phyloP scores from a whole-genome alignment of 2,329 filamentous ascomycete species.

The Aschersonia sp. region DNA sequence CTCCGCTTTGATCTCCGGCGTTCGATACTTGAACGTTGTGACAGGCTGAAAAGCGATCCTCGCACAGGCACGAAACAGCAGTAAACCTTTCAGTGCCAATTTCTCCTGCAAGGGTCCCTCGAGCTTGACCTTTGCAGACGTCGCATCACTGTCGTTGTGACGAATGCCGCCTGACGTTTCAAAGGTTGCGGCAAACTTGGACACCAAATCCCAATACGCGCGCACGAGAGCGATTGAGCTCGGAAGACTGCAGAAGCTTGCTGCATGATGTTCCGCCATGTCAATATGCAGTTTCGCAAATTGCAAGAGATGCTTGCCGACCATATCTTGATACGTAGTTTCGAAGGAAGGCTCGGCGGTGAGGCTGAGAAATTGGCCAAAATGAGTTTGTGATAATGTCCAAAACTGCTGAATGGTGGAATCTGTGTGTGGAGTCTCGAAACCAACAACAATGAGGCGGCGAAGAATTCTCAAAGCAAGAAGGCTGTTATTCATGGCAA shows the following conservation, averaged over 20 bases:
- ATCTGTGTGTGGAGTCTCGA: constrained; percentile 70
- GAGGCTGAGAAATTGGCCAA: constrained; percentile 59
- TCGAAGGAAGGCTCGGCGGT: constrained; percentile 41
- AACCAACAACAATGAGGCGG: constrained; percentile 66
- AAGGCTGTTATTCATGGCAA: constrained; percentile 63
- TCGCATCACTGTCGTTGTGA: constrained; percentile 22
- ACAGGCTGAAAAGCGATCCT: constrained; percentile 71
- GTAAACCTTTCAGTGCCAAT: constrained; percentile 67
- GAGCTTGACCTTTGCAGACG: constrained; percentile 31
- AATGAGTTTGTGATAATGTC: constrained; percentile 61
- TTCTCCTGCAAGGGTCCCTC: constrained; percentile 59
- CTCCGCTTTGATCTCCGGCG: constrained; percentile 60
- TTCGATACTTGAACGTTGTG: constrained; percentile 73
- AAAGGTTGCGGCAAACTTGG: constrained; percentile 62
- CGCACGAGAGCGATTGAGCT: constrained; percentile 63
- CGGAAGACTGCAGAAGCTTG: constrained; percentile 70
- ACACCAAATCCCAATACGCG: constrained; percentile 75
- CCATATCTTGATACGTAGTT: constrained; percentile 38
- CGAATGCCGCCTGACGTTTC: constrained; percentile 44
- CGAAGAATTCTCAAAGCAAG: constrained; percentile 67
- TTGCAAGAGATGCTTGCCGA: constrained; percentile 82
- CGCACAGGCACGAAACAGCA: constrained; percentile 69
- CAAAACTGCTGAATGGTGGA: constrained; percentile 67
- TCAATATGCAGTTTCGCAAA: constrained; percentile 84
- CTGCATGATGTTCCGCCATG: constrained; percentile 66